Evolutionary conservation across 768 basidiomycete genomes (phyloP), one percentile per base, ranked within the genome.

Genomic region (Mrakia blollopis): DNA sequence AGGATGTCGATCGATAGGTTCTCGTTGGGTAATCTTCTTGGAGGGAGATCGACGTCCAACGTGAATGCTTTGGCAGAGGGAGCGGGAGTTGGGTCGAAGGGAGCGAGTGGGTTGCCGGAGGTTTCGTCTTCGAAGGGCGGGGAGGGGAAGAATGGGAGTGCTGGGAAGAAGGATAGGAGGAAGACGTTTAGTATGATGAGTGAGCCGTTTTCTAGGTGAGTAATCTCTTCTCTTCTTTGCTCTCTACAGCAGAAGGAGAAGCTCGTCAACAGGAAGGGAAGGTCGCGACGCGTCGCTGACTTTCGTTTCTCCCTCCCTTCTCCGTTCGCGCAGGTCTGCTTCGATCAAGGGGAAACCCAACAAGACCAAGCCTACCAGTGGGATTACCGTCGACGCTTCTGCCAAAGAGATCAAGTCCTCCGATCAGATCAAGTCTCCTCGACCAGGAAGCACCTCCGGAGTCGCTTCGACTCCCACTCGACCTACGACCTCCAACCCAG

Each of bases 131-230:
- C 23, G 6, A 50, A 63, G 37, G 62, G n/a, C n/a, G n/a, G 4
- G 47, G 68, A 73, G 28, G 44, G n/a, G 28, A 71, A 79, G 32
- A 72, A 54, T 3, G 83, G 83, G 67, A 32, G 80, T 81, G 85
- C 84, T 54, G 92, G 89, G 86, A 84, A 83, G 79, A 82, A 82
- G 77, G 80, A 80, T 21, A 80, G 82, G 72, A 81, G 93, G 80
- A 94, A 92, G 83, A 95, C 94, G 0, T 86, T 97, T 79, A 93
- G 91, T 0, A 88, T 94, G 57, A 92, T 94, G 89, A 91, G 92
- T 2, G 91, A 92, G 81, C 91, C 91, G 10, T 85, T 94, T 79
- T 87, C 86, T 74, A 86, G 89, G 77, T 73, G 35, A n/a, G 76
- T 72, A n/a, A n/a, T n/a, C n/a, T n/a, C n/a, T 11, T 32, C 47